phyloP scores from a whole-genome alignment of 2,329 filamentous ascomycete genomes.

The Pseudogymnoascus sp. region DNA sequence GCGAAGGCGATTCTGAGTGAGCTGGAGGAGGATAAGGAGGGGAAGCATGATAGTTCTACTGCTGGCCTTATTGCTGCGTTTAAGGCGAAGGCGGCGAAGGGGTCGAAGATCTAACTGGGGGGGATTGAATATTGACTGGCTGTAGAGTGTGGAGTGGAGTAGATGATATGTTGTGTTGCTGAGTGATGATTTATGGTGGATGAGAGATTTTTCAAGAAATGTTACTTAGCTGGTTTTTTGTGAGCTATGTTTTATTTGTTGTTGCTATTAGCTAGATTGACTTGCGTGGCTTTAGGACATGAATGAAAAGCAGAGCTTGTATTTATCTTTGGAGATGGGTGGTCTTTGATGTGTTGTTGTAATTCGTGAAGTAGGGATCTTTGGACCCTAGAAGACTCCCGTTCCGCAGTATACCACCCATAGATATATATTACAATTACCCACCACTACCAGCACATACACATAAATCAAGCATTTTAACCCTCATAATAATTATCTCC shows the following conservation, averaged over 20 bases:
- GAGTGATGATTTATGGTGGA: neutral
- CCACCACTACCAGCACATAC: neutral
- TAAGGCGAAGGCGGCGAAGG: constrained; percentile 53
- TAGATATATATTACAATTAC: neutral
- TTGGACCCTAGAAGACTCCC: neutral
- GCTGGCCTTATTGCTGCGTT: constrained; percentile 86
- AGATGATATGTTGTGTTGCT: neutral
- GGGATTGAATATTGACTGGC: neutral
- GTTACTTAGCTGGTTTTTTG: neutral
- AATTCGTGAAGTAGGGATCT: neutral
- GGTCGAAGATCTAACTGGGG: neutral
- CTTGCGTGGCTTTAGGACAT: neutral
- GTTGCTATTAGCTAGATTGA: constrained; percentile 4
- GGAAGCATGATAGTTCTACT: constrained; percentile 79
- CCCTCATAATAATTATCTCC: neutral
- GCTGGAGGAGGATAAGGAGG: constrained; percentile 69
- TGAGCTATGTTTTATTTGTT: neutral
- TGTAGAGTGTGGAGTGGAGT: neutral
- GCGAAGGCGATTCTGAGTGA: constrained; percentile 88
- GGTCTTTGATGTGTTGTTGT: neutral
- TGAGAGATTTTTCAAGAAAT: neutral
- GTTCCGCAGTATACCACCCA: neutral
- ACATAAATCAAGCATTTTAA: too few relatives aligned
- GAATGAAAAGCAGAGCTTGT: neutral
- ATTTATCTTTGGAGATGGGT: neutral